Evolutionary conservation across 2,329 filamentous ascomycete species (phyloP).

Genomic region (Triangularia verruculosa): DNA sequence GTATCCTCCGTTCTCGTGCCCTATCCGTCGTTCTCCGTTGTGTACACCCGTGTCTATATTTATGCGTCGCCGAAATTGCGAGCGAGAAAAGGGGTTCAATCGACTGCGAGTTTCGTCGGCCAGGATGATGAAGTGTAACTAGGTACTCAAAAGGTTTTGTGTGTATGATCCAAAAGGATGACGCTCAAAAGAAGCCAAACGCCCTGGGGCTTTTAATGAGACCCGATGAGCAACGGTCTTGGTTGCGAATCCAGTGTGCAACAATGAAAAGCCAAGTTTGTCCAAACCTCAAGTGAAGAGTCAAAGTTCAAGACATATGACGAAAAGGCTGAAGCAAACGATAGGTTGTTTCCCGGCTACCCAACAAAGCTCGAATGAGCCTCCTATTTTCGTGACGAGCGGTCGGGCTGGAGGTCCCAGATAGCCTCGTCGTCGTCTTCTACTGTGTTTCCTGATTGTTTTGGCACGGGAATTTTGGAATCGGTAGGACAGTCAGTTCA

Average conservation of each 20-base stretch:
- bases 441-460: neutral
- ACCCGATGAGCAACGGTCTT: neutral
- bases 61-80: neutral
- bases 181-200: neutral
- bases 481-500: neutral
- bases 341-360: neutral
- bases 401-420: neutral
- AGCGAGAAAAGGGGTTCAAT: neutral
- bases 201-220: neutral
- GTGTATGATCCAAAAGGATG: neutral
- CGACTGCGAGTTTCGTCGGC: neutral
- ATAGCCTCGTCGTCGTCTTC: neutral
- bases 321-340: neutral
- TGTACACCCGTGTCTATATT: neutral
- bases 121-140: neutral
- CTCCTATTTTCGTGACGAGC: neutral
- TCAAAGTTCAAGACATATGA: neutral
- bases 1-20: slow-evolving; percentile 1
- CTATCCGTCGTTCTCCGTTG: neutral
- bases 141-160: neutral
- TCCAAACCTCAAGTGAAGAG: neutral
- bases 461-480: neutral
- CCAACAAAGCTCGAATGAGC: neutral
- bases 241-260: slow-evolving; percentile 4
- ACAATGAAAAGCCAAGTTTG: slow-evolving; percentile 1